Base-by-base conservation (phyloP, 169 alveolate genomes). In the Eimeria maxima region DNA sequence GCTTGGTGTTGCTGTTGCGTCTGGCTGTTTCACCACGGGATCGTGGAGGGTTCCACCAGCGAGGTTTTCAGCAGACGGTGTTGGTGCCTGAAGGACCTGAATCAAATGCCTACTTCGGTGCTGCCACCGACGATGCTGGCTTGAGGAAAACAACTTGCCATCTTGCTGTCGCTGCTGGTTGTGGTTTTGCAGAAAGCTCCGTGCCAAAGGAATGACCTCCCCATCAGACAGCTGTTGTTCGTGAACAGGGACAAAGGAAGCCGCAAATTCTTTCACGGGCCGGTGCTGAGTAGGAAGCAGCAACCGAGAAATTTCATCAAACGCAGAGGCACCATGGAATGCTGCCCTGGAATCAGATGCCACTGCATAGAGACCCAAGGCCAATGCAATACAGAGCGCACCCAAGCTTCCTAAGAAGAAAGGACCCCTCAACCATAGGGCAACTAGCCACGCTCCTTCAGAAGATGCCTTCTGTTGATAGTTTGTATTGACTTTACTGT, bases 381-480 rank as follows among this genome's bases (percentile, higher is more conserved):
- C 60, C 93, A 38, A 8, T 22, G 83, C 93, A 33, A 87, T 71
- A 44, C 93, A 87, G 42, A 63, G 44, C 18, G 65, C 65, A 24
- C 93, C 93, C 24, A 87, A 16, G 81, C 74, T 55, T 87, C 83
- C 93, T n/a, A 87, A 38, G 93, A 87, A 55, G 53, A 87, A 87
- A 27, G 81, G 83, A 5, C 93, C 93, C 60, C 93, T 57, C 6
- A 87, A 60, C 93, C 93, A 87, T 50, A 87, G 65, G 65, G 93
- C 93, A 57, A 87, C 93, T n/a, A 87, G 93, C 93, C 93, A 87
- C 38, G 93, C 83, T 7, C 93, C 93, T 71, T 87, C 71, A 18
- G 65, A 29, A n/a, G 81, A 63, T 0, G 65, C 83, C 47, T 47
- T 29, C 7, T 22, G 93, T 16, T 80, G 67, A 6, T 80, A 14